Base-by-base conservation (phyloP, 176 grass and related monocot genomes). In the Musa itinerans region DNA sequence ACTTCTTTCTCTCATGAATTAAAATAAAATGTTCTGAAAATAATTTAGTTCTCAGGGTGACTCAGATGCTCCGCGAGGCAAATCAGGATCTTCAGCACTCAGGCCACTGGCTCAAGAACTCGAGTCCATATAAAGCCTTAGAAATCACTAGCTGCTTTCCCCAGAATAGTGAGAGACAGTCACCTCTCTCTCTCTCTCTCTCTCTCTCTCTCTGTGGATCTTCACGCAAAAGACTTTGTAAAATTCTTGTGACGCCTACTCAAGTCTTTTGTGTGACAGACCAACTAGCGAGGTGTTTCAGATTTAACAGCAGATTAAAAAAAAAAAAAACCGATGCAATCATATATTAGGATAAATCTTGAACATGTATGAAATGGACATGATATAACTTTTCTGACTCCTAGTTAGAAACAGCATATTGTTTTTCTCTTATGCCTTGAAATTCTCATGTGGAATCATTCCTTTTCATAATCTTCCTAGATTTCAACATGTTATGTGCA, bases 121-220 rank as follows among this genome's bases (percentile, higher is more conserved):
- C 74, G 34, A 76, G 56, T 64, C 17, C 58, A 22, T 66, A 70
- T 16, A 50, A 67, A 15, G 53, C 52, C 7, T 17, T 78, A 19
- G 50, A 54, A 29, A 54, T 63, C 48, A 43, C 34, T 43, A 66
- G 55, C 20, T 13, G n/a, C 52, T 81, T 73, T 43, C 34, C 72
- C 73, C 49, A 13, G 59, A 80, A 8, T 25, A 75, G 53, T 55
- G 74, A 81, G 81, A 82, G 68, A 43, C 34, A 43, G 34, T 43
- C 34, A 43, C 34, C 72, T 74, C 72, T 20, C 11, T 22, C 24
- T 15, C 17, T 26, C 54, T 48, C 74, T 63, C 56, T 24, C 73
- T 13, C 26, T 50, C 56, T 51, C 27, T 49, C 54, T 26, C 26
- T 26, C 26, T 26, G 26, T 34, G 3, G 3, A 4, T 34, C 29